These are phyloP conservation scores for Aspergillus avenaceus DNA, from an alignment of 495 filamentous ascomycete species.

Conservation along the genomic window DNA sequence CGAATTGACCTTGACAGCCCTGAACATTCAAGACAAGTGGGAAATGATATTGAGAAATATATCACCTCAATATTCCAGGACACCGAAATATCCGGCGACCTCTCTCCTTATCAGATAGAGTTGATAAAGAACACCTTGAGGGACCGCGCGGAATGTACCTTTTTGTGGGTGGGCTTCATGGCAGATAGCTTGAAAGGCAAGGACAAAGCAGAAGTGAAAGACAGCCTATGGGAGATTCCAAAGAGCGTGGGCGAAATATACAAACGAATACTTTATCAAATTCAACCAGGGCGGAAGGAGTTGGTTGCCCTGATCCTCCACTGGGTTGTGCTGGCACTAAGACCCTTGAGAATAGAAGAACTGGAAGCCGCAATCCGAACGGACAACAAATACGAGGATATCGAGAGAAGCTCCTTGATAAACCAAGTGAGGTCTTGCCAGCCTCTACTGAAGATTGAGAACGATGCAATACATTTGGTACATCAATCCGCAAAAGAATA, in stretches of 20 bases:
- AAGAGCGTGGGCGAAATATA: slow-evolving; percentile 18
- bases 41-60: slow-evolving; percentile 32
- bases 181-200: slow-evolving; percentile 29
- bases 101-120: no score
- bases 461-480: slow-evolving; percentile 19
- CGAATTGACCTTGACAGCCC: no score
- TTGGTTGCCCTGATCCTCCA: slow-evolving; percentile 15
- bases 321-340: slow-evolving; percentile 23
- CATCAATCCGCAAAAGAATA: slow-evolving; percentile 25
- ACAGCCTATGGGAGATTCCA: slow-evolving; percentile 11
- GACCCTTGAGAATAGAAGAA: slow-evolving; percentile 21
- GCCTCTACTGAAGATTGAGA: slow-evolving; percentile 15
- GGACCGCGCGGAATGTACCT: slow-evolving; percentile 36
- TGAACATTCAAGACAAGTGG: no score
- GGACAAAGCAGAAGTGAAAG: slow-evolving; percentile 16
- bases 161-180: slow-evolving; percentile 44
- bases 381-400: slow-evolving; percentile 3
- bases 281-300: slow-evolving; percentile 18
- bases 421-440: slow-evolving; percentile 9
- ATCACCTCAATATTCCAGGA: slow-evolving; percentile 31
- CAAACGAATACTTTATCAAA: slow-evolving; percentile 17
- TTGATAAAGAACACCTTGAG: slow-evolving; percentile 30
- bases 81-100: no score
- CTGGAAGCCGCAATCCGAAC: slow-evolving; percentile 14
- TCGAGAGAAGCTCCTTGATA: slow-evolving; percentile 6